A percentile compares a stretch with the other conserved stretches of the same genome.
phyloP scores from a whole-genome alignment of 2,329 filamentous ascomycete genomes.

The Neophaeococcomyces aloes region DNA sequence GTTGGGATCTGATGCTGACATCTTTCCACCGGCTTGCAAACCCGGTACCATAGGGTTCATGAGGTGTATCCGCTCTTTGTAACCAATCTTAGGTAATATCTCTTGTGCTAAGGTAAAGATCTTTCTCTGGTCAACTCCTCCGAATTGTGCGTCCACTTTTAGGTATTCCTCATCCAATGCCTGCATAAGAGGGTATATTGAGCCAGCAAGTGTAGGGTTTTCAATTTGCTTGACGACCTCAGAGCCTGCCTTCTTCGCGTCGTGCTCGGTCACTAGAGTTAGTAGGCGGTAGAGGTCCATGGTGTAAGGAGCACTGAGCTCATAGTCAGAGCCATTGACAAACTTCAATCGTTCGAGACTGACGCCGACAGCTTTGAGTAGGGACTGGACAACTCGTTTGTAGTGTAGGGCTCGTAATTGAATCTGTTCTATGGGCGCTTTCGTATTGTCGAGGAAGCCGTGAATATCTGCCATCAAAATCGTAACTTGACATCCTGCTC shows the following conservation, averaged over 20 bases:
- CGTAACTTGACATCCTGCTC: slow-evolving; percentile 71
- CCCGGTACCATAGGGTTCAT: slow-evolving; percentile 89
- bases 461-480: slow-evolving; percentile 61
- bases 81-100: slow-evolving; percentile 73
- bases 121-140: slow-evolving; percentile 76
- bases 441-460: slow-evolving; percentile 43
- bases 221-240: slow-evolving; percentile 89
- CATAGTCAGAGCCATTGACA: slow-evolving; percentile 75
- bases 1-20: slow-evolving; percentile 52
- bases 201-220: slow-evolving; percentile 61
- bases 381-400: slow-evolving; percentile 59
- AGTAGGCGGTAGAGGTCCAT: slow-evolving; percentile 80
- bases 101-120: slow-evolving; percentile 80
- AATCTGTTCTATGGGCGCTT: slow-evolving; percentile 81
- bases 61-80: slow-evolving; percentile 62
- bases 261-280: slow-evolving; percentile 60
- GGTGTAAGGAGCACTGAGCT: slow-evolving; percentile 56
- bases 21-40: slow-evolving; percentile 59
- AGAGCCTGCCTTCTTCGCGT: slow-evolving; percentile 80
- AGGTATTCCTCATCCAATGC: slow-evolving; percentile 85
- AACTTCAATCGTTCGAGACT: slow-evolving; percentile 70
- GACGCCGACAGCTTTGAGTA: slow-evolving; percentile 69
- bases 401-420: slow-evolving; percentile 77
- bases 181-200: slow-evolving; percentile 81
- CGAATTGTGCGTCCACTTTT: slow-evolving; percentile 78